Evolutionary conservation across 1,284 basidiomycete genomes (phyloP), one percentile per base, ranked within the genome.

Genomic region (Boletus nobilissimus): DNA sequence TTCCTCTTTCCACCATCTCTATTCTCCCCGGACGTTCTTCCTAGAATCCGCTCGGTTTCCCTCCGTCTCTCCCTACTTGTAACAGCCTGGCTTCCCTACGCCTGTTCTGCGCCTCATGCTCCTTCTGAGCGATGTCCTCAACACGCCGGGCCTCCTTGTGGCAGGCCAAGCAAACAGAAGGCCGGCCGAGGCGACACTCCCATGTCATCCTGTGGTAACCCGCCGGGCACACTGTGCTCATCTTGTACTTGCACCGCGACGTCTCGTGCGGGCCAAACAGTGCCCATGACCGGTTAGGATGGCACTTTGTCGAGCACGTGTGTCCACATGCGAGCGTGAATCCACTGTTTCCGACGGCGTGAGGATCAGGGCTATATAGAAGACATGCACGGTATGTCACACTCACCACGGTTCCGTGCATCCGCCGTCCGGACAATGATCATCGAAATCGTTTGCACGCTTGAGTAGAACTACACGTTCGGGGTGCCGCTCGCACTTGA

Each of bases 341-440:
- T 16, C 79, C 82, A 1, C 81, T 60, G n/a, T 78, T 46, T 4
- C 16, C 36, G 34, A 19, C 7, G 9, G 16, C 26, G 8, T 57
- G 32, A 63, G 48, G 14, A 5, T 18, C 16, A 6, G 18, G 3
- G 16, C 16, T n/a, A 51, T 24, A 26, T 3, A 26, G 24, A 48
- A 48, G 48, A 9, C 26, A 29, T 29, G n/a, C n/a, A n/a, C n/a
- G n/a, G 22, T 29, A 22, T 29, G 26, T 46, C 43, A 46, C 7
- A 74, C 86, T 72, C 83, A 92, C 93, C 92, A 93, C 38, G 88
- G 87, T 76, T 89, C 86, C 11, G 78, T 84, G 75, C 93, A 94
- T 4, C 93, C 93, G 11, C 93, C 93, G 67, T 92, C 91, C 0
- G 92, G 93, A 80, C 88, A 89, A n/a, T 88, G 79, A 4, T 76